These are phyloP conservation scores for Fragilaria crotonensis DNA, from an alignment of 108 stramenopile genomes.

Conservation along the genomic window DNA sequence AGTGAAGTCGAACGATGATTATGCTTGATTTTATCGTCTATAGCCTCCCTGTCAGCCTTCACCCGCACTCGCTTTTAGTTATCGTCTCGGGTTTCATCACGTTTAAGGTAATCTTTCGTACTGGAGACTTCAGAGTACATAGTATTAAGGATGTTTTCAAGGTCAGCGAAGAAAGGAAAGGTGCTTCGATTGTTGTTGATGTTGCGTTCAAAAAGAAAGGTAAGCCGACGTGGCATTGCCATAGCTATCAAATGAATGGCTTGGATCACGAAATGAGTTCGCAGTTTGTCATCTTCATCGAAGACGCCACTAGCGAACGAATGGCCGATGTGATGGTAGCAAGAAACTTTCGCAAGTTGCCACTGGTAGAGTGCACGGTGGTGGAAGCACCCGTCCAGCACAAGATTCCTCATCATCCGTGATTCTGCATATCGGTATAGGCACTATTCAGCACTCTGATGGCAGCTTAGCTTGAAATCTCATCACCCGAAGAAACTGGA, in stretches of 20 bases:
- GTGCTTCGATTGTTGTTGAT: too few relatives aligned
- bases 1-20: conserved; percentile 18
- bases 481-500: conserved; percentile 8
- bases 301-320: not conserved
- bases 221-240: conserved; percentile 44
- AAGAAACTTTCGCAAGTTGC: not conserved
- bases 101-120: too few relatives aligned
- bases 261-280: conserved; percentile 24
- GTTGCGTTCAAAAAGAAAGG: too few relatives aligned
- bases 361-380: not conserved
- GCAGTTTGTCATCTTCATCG: conserved; percentile 27
- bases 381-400: not conserved
- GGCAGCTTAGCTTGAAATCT: conserved; percentile 26
- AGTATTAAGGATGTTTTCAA: too few relatives aligned
- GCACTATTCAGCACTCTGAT: conserved; percentile 12
- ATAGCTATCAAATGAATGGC: conserved; percentile 30
- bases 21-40: conserved; percentile 12
- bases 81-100: too few relatives aligned
- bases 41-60: conserved; percentile 15
- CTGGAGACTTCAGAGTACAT: too few relatives aligned
- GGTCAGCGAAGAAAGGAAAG: too few relatives aligned
- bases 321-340: not conserved
- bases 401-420: conserved; percentile 22
- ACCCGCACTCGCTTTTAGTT: too few relatives aligned
- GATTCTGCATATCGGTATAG: conserved; percentile 34